Conservation (phyloP, 768 basidiomycete species). For the Kondoa subrosea region DNA sequence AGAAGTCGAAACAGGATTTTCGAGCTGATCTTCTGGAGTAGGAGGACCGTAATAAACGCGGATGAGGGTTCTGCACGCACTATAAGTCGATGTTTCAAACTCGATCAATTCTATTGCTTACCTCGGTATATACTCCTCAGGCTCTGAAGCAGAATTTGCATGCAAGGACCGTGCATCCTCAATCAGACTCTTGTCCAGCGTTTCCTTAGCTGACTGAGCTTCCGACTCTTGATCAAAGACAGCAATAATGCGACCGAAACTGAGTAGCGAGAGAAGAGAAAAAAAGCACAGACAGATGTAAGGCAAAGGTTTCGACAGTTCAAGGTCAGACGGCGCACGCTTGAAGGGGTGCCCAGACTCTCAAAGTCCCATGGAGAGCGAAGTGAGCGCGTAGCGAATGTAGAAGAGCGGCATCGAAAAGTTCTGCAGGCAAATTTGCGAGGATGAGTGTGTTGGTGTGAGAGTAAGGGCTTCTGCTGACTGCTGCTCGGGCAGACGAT, state of each 20-base stretch:
- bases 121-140: conserved; percentile 12
- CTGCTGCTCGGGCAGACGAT: background rate
- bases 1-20: conserved; percentile 34
- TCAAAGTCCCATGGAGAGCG: conserved; percentile 56
- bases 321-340: conserved; percentile 36
- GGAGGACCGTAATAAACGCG: conserved; percentile 29
- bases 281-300: too few relatives aligned
- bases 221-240: conserved; percentile 37
- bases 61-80: conserved; percentile 31
- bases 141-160: conserved; percentile 18
- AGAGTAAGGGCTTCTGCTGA: background rate
- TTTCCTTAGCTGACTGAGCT: conserved; percentile 50
- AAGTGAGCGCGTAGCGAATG: conserved; percentile 46
- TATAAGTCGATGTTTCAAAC: conserved; percentile 49
- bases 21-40: conserved; percentile 28
- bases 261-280: too few relatives aligned
- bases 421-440: conserved; percentile 53
- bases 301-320: conserved; percentile 9
- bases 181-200: conserved; percentile 28
- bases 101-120: conserved; percentile 9
- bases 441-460: conserved; percentile 71
- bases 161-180: conserved; percentile 34
- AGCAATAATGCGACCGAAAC: conserved; percentile 20
- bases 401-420: conserved; percentile 44
- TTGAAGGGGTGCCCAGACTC: conserved; percentile 73